A percentile compares a stretch with the other conserved stretches of the same genome.
These are phyloP conservation scores for Nicotiana attenuata DNA, from an alignment of 257 asterid genomes.

Conservation along the genomic window DNA sequence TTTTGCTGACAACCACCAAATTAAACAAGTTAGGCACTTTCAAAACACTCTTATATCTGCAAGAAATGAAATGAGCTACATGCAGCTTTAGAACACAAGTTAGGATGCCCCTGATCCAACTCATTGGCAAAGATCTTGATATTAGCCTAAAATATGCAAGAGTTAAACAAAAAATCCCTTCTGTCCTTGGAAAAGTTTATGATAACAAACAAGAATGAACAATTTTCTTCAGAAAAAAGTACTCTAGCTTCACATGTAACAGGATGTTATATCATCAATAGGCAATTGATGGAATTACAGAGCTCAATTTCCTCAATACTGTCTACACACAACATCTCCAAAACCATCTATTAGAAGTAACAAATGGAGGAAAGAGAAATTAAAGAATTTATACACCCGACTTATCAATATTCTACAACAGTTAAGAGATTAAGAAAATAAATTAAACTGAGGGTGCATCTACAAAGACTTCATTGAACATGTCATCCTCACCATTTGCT, in stretches of 20 bases:
- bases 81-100: background rate
- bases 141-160: background rate
- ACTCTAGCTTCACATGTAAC: constrained; percentile 25
- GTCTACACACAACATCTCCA: constrained; percentile 28
- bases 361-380: constrained; percentile 18
- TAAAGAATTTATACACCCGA: constrained; percentile 35
- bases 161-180: constrained; percentile 16
- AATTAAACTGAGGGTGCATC: constrained; percentile 55
- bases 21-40: constrained; percentile 3
- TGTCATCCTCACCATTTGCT: constrained; percentile 44
- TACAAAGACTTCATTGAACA: constrained; percentile 61
- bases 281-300: constrained; percentile 21
- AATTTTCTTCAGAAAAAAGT: constrained; percentile 29
- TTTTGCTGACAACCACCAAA: background rate
- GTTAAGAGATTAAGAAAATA: constrained; percentile 21
- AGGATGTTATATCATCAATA: constrained; percentile 23
- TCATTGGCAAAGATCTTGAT: background rate
- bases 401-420: constrained; percentile 33
- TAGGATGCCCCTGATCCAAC: background rate
- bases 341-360: constrained; percentile 28
- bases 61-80: background rate
- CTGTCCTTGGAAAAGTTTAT: constrained; percentile 16
- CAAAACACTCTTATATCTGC: background rate
- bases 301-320: constrained; percentile 18
- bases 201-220: constrained; percentile 22